Percentiles rank a stretch among this genome's conserved stretches.
Evolutionary conservation across 257 asterid species (phyloP).

Genomic region (Nicotiana tabacum): DNA sequence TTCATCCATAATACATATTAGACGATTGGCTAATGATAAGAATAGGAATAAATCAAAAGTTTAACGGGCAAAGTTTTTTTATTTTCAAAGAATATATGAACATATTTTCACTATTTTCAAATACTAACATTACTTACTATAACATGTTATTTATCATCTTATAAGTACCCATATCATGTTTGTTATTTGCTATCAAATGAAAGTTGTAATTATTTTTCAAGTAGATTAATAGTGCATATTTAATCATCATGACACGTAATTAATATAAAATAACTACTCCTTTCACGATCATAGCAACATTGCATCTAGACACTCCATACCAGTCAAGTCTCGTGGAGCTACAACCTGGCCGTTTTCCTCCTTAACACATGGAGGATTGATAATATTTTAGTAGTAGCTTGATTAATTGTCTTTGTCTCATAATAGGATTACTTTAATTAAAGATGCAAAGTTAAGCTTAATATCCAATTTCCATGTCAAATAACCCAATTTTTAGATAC

Average conservation of each 20-base stretch:
- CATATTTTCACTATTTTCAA: too few relatives aligned
- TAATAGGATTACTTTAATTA: neutral
- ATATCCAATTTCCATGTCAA: neutral
- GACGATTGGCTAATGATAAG: too few relatives aligned
- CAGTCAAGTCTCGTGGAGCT: neutral
- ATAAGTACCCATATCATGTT: neutral
- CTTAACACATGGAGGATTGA: neutral
- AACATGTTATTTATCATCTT: neutral
- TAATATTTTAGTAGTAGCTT: neutral
- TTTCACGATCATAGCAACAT: neutral
- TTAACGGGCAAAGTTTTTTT: too few relatives aligned
- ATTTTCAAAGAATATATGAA: too few relatives aligned
- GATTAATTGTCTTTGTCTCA: neutral
- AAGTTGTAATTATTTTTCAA: neutral
- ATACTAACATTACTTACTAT: too few relatives aligned
- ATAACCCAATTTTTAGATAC: neutral
- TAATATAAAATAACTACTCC: neutral
- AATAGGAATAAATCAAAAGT: too few relatives aligned
- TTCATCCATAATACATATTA: too few relatives aligned
- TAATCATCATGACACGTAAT: slow-evolving; percentile 17
- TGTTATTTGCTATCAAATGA: neutral
- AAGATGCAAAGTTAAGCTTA: neutral
- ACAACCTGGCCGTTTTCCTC: neutral
- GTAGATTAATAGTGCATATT: neutral
- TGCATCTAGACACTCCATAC: neutral